Base-by-base conservation (phyloP, 371 early-diverging fungal genomes). In the Mortierella sp. region DNA sequence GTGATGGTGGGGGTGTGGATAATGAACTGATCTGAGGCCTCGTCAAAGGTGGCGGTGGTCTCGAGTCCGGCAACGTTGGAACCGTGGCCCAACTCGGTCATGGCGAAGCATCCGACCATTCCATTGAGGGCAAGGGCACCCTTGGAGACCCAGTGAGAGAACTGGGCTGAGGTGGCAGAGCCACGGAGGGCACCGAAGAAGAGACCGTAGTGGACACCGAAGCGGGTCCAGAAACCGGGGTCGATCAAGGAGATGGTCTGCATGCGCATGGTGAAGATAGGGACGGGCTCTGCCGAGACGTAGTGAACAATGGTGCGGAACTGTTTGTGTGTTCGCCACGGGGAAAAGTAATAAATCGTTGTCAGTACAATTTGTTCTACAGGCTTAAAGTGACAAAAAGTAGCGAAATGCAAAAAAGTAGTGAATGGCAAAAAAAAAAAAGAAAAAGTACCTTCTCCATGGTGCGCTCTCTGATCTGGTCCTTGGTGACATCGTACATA, bases 31-130 rank as follows among this genome's bases (percentile, higher is more conserved):
- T 97, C 96, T 2, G 96, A 87, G 34, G 92, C 92, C 77, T 94
- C 94, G 82, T 96, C 96, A 88, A 95, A 38, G 42, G 42, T 98
- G 26, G 98, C 98, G 7, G 96, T 97, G 16, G 99, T 98, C 85
- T 98, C 98, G 7, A 98, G 90, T 9, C 97, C 97, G 45, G 96
- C 95, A 14, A 98, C 97, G 83, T 98, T 97, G 45, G 97, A 97
- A 3, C 97, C 97, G 85, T 96, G 96, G 42, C 96, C 98, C 28
- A 97, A 81, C 88, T 97, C 98, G 9, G 97, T 97, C 97, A 97
- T 97, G 73, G 96, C 97, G 82, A 97, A 97, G 89, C 97, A 98
- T 24, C 98, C 98, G 19, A 95, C 89, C 87, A 97, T 92, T 57
- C 95, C 94, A 75, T 94, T 92, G 82, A 98, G 88, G 26, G 95